phyloP scores from a whole-genome alignment of 106 monocot species.

The Amphibolis antarctica region DNA sequence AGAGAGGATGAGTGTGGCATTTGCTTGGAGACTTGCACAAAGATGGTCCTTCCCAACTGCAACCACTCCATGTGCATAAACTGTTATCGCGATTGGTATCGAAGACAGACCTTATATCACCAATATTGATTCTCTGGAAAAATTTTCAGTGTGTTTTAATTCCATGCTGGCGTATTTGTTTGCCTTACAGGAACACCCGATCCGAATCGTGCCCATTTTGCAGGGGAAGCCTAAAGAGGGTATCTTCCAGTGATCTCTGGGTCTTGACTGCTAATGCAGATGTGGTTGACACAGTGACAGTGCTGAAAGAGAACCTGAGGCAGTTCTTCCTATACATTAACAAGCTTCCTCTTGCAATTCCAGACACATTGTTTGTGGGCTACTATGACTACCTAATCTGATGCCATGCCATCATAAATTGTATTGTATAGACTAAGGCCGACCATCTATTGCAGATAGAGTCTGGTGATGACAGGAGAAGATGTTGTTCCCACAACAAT shows the following conservation, averaged over 20 bases:
- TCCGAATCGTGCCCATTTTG: conserved; percentile 87
- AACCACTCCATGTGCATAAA: conserved; percentile 97
- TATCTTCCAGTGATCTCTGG: conserved; percentile 79
- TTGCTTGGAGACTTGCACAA: conserved; percentile 78
- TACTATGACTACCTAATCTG: conserved; percentile 78
- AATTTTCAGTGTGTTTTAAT: neutral
- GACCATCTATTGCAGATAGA: conserved; percentile 40
- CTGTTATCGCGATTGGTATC: conserved; percentile 81
- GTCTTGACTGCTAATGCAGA: conserved; percentile 58
- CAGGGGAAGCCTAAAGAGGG: conserved; percentile 70
- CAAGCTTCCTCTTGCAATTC: conserved; percentile 68
- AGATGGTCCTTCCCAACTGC: conserved; percentile 85
- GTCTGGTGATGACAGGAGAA: conserved; percentile 18
- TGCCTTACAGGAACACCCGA: conserved; percentile 41
- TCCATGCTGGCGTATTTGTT: neutral
- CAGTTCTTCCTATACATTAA: conserved; percentile 59
- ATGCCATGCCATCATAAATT: neutral
- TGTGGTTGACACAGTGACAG: conserved; percentile 42
- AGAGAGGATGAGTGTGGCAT: conserved; percentile 86
- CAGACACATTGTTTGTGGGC: conserved; percentile 74
- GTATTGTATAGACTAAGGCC: conserved; percentile 10
- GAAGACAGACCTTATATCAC: neutral
- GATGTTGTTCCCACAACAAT: neutral
- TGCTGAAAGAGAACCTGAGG: conserved; percentile 64
- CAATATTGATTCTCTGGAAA: neutral